Conservation (phyloP, 2,329 filamentous ascomycete genomes). For the Phialophora chinensis region DNA sequence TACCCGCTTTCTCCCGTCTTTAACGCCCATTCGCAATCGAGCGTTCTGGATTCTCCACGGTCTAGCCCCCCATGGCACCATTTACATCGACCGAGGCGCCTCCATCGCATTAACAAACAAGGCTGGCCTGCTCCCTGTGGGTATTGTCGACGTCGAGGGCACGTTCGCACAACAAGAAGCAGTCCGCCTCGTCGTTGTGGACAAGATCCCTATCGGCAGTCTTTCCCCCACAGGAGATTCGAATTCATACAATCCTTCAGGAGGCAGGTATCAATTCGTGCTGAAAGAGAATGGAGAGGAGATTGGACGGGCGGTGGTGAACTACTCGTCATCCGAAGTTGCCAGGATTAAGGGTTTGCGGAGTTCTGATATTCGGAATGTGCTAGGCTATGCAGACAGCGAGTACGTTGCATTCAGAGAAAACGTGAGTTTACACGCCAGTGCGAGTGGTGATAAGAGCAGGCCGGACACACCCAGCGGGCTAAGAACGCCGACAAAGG, state of each 20-base stretch:
- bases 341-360: slow-evolving; percentile 80
- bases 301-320: slow-evolving; percentile 86
- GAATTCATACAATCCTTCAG: slow-evolving; percentile 7
- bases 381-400: slow-evolving; percentile 90
- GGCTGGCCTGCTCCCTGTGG: slow-evolving; percentile 85
- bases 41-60: slow-evolving; percentile 98
- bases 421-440: slow-evolving; percentile 72
- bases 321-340: slow-evolving; percentile 89
- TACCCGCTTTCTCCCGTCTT: slow-evolving; percentile 87
- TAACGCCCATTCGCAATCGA: slow-evolving; percentile 84
- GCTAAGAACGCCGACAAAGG: slow-evolving; percentile 27
- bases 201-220: slow-evolving; percentile 53
- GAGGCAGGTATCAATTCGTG: slow-evolving; percentile 23
- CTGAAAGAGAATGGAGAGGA: slow-evolving; percentile 63
- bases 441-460: slow-evolving; percentile 25
- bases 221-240: slow-evolving; percentile 42
- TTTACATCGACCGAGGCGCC: slow-evolving; percentile 93
- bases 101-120: slow-evolving; percentile 79
- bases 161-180: slow-evolving; percentile 91
- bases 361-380: slow-evolving; percentile 77
- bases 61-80: slow-evolving; percentile 82
- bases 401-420: slow-evolving; percentile 91
- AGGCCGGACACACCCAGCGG: slow-evolving; percentile 36
- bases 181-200: slow-evolving; percentile 82
- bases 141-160: slow-evolving; percentile 88